These are phyloP conservation scores for Lichtheimia ramosa DNA, from an alignment of 371 early-diverging fungal genomes.

Conservation along the genomic window DNA sequence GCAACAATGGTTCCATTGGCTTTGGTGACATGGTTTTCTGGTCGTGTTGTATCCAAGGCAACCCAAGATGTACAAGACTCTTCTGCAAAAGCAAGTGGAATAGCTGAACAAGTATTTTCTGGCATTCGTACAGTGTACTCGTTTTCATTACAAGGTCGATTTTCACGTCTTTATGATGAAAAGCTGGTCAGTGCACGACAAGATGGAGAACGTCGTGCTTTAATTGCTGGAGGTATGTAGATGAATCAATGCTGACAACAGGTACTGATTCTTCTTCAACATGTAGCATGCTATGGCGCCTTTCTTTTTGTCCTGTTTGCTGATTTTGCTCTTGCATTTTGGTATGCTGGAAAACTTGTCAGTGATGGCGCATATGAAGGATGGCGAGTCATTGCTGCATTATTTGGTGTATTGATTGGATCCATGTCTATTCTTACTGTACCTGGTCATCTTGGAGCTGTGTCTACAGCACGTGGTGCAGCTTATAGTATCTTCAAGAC, in stretches of 20 bases:
- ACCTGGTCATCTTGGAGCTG: slow-evolving; percentile 55
- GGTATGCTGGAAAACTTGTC: slow-evolving; percentile 58
- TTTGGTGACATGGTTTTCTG: slow-evolving; percentile 50
- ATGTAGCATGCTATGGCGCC: slow-evolving; percentile 27
- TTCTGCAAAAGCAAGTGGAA: slow-evolving; percentile 57
- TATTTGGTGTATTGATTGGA: slow-evolving; percentile 61
- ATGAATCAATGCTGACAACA: no score
- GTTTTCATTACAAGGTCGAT: slow-evolving; percentile 69
- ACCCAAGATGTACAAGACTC: slow-evolving; percentile 48
- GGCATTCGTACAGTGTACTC: slow-evolving; percentile 77
- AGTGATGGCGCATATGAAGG: slow-evolving; percentile 33
- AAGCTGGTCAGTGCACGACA: slow-evolving; percentile 57
- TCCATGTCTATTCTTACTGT: slow-evolving; percentile 22
- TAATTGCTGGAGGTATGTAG: slow-evolving; percentile 35
- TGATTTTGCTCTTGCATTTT: slow-evolving; percentile 63
- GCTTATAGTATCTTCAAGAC: slow-evolving; percentile 68
- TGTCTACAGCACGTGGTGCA: slow-evolving; percentile 66
- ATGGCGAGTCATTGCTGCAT: slow-evolving; percentile 54
- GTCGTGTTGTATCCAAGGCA: slow-evolving; percentile 48
- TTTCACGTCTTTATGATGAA: slow-evolving; percentile 49
- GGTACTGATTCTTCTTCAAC: no score
- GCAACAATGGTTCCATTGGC: slow-evolving; percentile 55
- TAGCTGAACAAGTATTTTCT: slow-evolving; percentile 77
- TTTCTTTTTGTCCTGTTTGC: slow-evolving; percentile 58
- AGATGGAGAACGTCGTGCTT: slow-evolving; percentile 35